Evolutionary conservation across 768 basidiomycete species (phyloP), one percentile per base, ranked within the genome.

Genomic region (Scleroderma bovista): DNA sequence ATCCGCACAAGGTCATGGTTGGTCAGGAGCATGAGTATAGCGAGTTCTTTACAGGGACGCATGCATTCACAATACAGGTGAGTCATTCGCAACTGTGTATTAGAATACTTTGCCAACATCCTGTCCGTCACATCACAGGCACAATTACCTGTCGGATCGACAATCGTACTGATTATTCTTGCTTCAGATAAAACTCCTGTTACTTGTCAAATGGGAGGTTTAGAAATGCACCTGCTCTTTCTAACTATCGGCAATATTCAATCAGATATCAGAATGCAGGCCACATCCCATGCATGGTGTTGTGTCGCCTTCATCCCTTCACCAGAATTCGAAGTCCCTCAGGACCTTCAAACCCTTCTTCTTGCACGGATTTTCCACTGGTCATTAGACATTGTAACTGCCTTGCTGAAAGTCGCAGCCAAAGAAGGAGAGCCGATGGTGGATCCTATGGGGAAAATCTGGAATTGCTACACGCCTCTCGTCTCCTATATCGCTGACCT

Each of bases 181-280:
- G 62, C 64, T 3, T 66, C 65, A 0, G 64, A 70, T 47, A 72
- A 72, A 44, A 69, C 69, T 6, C 60, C 60, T 19, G 59, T 72
- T 13, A 61, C 67, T 0, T 47, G 57, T 16, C 61, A 61, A 46
- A 68, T 63, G 8, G 67, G 68, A 16, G 57, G 58, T 23, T 55
- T 60, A 10, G 50, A 55, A 4, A 66, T 63, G 16, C 68, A 71
- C 39, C 69, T 66, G 0, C 44, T 69, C 4, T 57, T 69, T 3
- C 48, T 69, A 7, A 61, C 54, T 3, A 47, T 69, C 6, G 66
- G 63, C 15, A 72, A 72, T 44, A 60, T 72, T 12, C 29, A 52
- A 15, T 55, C 57, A 46, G 61, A 63, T 5, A 53, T 65, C 43
- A 55, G 61, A 6, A 63, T 58, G 48, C 65, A 67, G 46, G 60